A percentile compares a stretch with the other conserved stretches of the same genome.
Conservation (phyloP, 345 rosid species). For the Noccaea bulbosa region DNA sequence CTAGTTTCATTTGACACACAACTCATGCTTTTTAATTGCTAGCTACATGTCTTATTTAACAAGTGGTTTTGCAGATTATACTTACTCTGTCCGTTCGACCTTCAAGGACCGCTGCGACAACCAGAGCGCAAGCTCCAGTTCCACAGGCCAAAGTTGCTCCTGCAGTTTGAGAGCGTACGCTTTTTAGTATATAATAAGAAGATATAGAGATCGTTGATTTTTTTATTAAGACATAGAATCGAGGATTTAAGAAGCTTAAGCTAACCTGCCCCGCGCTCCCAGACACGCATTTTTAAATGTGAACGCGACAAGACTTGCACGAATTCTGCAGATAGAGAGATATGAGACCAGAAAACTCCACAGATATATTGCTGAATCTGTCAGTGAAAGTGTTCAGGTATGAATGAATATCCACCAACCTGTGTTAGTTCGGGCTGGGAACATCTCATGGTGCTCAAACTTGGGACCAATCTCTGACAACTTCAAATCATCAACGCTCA, state of each 20-base stretch:
- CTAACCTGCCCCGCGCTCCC: constrained; percentile 99
- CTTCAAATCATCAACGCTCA: constrained; percentile 80
- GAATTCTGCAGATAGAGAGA: constrained; percentile 62
- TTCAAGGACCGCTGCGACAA: constrained; percentile 98
- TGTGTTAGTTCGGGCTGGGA: constrained; percentile 94
- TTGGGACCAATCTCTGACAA: constrained; percentile 86
- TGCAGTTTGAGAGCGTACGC: constrained; percentile 38
- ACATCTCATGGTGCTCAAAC: constrained; percentile 83
- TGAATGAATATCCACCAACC: constrained; percentile 54
- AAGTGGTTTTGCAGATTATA: not conserved
- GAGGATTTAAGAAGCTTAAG: not conserved
- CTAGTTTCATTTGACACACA: not conserved
- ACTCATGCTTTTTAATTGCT: not conserved
- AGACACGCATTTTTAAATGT: constrained; percentile 92
- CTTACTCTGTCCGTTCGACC: constrained; percentile 80
- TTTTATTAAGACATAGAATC: not conserved
- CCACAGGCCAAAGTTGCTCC: constrained; percentile 99
- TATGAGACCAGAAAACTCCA: not conserved
- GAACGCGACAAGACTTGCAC: constrained; percentile 83
- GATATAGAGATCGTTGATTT: constrained; percentile 2
- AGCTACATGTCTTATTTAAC: not conserved
- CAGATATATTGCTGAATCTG: not conserved
- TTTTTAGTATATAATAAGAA: constrained; percentile 3
- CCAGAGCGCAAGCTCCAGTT: constrained; percentile 97
- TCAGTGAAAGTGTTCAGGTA: not conserved